A percentile compares a stretch with the other conserved stretches of the same genome.
phyloP scores from a whole-genome alignment of 2,329 filamentous ascomycete genomes.

The Cercospora beticola region DNA sequence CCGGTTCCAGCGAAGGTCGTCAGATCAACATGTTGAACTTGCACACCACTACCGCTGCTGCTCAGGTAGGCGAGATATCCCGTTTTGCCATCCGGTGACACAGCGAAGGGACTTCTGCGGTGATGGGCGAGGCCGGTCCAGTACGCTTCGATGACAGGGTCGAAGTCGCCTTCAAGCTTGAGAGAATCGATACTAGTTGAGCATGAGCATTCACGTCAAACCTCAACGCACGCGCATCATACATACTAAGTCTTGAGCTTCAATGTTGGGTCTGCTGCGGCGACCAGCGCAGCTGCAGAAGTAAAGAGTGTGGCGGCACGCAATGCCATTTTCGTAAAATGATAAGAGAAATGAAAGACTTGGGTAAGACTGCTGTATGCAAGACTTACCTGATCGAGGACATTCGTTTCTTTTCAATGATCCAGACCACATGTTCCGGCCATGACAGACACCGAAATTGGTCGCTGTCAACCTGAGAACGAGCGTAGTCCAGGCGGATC shows the following conservation, averaged over 20 bases:
- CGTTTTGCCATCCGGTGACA: constrained; percentile 59
- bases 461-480: not conserved
- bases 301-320: constrained; percentile 22
- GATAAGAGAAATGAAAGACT: constrained; percentile 12
- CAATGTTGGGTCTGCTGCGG: constrained; percentile 42
- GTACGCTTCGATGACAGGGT: constrained; percentile 60
- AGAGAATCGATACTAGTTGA: constrained; percentile 40
- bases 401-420: not conserved
- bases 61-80: constrained; percentile 63
- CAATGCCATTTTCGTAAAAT: constrained; percentile 21
- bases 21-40: constrained; percentile 58
- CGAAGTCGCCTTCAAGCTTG: constrained; percentile 53
- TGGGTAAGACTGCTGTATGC: not conserved
- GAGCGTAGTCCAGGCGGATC: not conserved
- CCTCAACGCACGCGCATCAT: not conserved
- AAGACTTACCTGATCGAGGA: not conserved
- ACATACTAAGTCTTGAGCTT: constrained; percentile 42
- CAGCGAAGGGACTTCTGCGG: constrained; percentile 61
- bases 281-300: constrained; percentile 36
- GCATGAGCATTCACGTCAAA: not conserved
- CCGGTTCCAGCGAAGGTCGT: constrained; percentile 56
- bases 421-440: not conserved
- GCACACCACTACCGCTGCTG: constrained; percentile 54
- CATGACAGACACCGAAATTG: not conserved
- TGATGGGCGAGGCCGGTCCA: constrained; percentile 63